Base-by-base conservation (phyloP, 352 stramenopile genomes). In the Phytophthora macrochlamydospora region DNA sequence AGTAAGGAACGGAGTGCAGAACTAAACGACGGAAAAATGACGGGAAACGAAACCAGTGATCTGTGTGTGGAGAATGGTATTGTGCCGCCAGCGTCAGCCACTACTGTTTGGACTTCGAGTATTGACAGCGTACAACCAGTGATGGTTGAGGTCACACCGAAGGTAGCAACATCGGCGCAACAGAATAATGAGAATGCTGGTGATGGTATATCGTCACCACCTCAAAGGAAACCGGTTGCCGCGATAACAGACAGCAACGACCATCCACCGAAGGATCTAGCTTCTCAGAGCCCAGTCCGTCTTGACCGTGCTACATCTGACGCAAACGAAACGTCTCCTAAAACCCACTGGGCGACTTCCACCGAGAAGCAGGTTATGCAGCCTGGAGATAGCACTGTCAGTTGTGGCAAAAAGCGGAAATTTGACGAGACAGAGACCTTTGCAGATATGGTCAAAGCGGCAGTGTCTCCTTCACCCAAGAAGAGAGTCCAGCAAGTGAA, bases 331-430 rank as follows among this genome's bases (percentile, higher is more conserved):
- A 24, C 18, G 18, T 24, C 18, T 24, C 18, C 18, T 24, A 24
- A 24, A 24, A 24, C 18, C 18, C 18, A 24, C 18, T 0, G 18
- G 18, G 0, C 29, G 3, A 45, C 12, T 31, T 24, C 14, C 43
- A 24, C 6, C 13, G 29, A 40, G 35, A 40, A 40, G 35, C 35
- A 40, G 35, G 35, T 40, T 40, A 0, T 24, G 18, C 18, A 24
- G 18, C 18, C 18, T 24, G 18, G 0, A 24, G 18, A 24, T 24
- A 24, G 18, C 18, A 24, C 18, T 24, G 18, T 40, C 35, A 40
- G 35, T 40, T 40, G 35, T 11, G 0, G n/a, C n/a, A 75, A 75
- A 48, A 75, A 71, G 14, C 4, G 46, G 7, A 69, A 62, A 49
- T 4, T 45, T 35, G 13, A 37, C 9, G 42, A 69, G 13, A 2